Base-by-base conservation (phyloP, 345 rosid genomes). In the Aquilaria malaccensis region DNA sequence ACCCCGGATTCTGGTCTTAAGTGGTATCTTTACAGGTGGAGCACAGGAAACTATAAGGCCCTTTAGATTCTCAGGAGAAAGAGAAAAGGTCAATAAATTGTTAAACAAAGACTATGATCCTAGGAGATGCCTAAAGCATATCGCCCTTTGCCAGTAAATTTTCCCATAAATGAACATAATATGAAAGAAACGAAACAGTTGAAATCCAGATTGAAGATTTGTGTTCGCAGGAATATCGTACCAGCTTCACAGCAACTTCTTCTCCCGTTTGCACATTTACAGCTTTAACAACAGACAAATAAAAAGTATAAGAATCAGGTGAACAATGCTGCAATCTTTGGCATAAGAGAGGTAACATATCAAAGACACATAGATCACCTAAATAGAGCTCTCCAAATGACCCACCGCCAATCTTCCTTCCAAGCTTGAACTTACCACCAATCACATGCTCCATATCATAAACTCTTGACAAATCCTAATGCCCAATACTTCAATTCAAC, bases 231-330 rank as follows among this genome's bases (percentile, higher is more conserved):
- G 45, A 41, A 46, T 15, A 50, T 54, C 29, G 30, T 82, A 87
- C 94, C 83, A 87, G 74, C 74, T 87, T 87, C 63, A 87, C 94
- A 74, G 84, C 94, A 77, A 87, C 89, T 72, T 87, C 90, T 64
- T 87, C 94, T 76, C 94, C 88, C 14, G 88, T 84, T 72, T 87
- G 90, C 45, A 84, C 80, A 79, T 87, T 82, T 13, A 87, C 88
- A 68, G 83, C 94, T 87, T 52, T 52, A 74, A 55, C 33, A 74
- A 53, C 51, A 50, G 33, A 11, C 14, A 56, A 22, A 37, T 10
- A 46, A 47, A 29, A 3, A 45, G 7, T 2, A 46, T 22, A 58
- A 14, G 13, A 29, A 30, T 11, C 4, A 53, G 50, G 5, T 58
- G 0, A 37, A 33, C 63, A 60, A 50, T 60, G 60, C 50, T 49